Conservation (phyloP, 306 rosid species). For the Prunus salicina region DNA sequence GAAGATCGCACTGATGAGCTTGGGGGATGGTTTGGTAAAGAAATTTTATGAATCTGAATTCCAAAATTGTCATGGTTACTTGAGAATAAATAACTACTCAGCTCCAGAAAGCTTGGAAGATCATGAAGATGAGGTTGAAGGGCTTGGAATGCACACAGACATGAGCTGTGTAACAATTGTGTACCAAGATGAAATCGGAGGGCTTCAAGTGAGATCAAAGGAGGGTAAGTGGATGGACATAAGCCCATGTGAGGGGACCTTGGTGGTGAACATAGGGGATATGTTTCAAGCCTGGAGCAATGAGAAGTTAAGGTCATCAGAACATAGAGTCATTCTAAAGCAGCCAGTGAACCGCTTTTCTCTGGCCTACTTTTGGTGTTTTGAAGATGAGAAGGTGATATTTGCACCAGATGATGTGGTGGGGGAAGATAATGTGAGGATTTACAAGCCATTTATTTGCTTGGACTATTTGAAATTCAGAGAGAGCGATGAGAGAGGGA, state of each 20-base stretch:
- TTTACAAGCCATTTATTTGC: constrained; percentile 62
- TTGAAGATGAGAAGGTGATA: constrained; percentile 67
- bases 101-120: constrained; percentile 45
- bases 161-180: constrained; percentile 88
- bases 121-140: constrained; percentile 46
- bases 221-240: constrained; percentile 86
- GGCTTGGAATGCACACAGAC: constrained; percentile 97
- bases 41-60: constrained; percentile 56
- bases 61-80: constrained; percentile 74
- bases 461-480: constrained; percentile 76
- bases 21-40: constrained; percentile 59
- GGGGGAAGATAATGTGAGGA: constrained; percentile 53
- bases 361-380: constrained; percentile 90
- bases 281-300: constrained; percentile 97
- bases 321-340: constrained; percentile 74
- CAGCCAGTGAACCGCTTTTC: constrained; percentile 63
- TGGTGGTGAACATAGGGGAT: constrained; percentile 88
- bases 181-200: constrained; percentile 83
- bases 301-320: constrained; percentile 75
- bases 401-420: constrained; percentile 72
- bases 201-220: constrained; percentile 77
- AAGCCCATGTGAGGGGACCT: constrained; percentile 65
- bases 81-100: constrained; percentile 79
- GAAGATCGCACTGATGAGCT: constrained; percentile 52
- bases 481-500: constrained; percentile 77